These are phyloP conservation scores for Chimonanthus praecox DNA, from an alignment of 164 flowering plant species.

Conservation along the genomic window DNA sequence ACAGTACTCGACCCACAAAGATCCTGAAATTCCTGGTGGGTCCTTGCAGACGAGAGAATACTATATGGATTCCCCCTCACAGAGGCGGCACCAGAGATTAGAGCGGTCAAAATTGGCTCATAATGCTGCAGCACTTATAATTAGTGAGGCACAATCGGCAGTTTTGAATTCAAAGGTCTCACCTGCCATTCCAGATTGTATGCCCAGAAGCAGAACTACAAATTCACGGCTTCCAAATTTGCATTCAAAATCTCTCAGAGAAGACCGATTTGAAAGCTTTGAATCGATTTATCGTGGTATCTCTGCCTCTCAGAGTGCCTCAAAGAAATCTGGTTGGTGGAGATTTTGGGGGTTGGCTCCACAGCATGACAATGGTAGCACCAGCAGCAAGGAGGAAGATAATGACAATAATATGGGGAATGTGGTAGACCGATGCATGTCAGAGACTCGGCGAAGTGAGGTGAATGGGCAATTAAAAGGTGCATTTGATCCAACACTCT, in stretches of 20 bases:
- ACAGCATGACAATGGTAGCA: conserved; percentile 18
- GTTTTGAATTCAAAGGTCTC: conserved; percentile 21
- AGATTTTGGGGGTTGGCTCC: conserved; percentile 53
- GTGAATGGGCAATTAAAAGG: conserved; percentile 36
- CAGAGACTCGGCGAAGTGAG: conserved; percentile 83
- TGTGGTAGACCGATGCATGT: conserved; percentile 74
- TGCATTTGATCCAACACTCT: conserved; percentile 34
- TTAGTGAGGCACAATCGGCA: conserved; percentile 14
- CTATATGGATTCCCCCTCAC: conserved; percentile 63
- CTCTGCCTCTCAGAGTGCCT: conserved; percentile 28
- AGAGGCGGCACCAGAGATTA: conserved; percentile 62
- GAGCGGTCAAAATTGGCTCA: conserved; percentile 69
- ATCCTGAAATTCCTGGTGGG: conserved; percentile 69
- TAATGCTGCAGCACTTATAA: conserved; percentile 54
- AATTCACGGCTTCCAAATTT: conserved; percentile 32
- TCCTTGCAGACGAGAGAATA: conserved; percentile 85
- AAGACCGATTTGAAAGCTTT: conserved; percentile 61
- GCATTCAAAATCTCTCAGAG: conserved; percentile 61
- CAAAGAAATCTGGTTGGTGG: conserved; percentile 75
- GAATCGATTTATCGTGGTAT: conserved; percentile 45
- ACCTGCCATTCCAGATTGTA: conserved; percentile 32
- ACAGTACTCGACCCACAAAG: conserved; percentile 32
- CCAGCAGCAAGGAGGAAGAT: conserved; percentile 61
- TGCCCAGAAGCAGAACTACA: conserved; percentile 29
- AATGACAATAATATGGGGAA: conserved; percentile 47